Base-by-base conservation (phyloP, 345 rosid genomes). In the Streptanthus diversifolius region DNA sequence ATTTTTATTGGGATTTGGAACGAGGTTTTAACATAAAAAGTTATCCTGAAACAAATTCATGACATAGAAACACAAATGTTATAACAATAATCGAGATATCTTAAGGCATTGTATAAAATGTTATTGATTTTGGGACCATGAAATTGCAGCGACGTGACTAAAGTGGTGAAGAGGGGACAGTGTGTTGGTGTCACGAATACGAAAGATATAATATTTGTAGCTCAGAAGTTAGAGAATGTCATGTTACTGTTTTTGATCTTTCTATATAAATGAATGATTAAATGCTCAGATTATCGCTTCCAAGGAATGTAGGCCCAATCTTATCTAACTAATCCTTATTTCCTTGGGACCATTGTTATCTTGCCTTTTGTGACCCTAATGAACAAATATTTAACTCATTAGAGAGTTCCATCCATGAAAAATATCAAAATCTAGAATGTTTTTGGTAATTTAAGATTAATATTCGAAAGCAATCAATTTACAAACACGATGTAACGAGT, bases 331-430 rank as follows among this genome's bases (percentile, higher is more conserved):
- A 69, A 60, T 63, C 71, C 70, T 76, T 43, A 24, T 43, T 53
- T 69, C 27, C 3, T 55, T 55, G 75, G 80, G 79, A 69, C 80
- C 79, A 70, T 68, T 68, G 17, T 18, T 60, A 24, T 51, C 25
- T 51, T 75, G 9, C 59, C 14, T 55, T 33, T 14, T 21, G 66
- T 69, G 70, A 27, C 65, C 70, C 37, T 53, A 55, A 58, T 70
- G 32, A 43, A 48, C n/a, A 52, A n/a, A 74, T 48, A 36, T 48
- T 73, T 55, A 51, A 64, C 49, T 65, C 71, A 18, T 24, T 5
- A 24, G n/a, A 30, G 60, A 27, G 53, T 37, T 39, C 18, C 57
- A 53, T 63, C 47, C 61, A 53, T 40, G 49, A n/a, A 12, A 36
- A 3, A 14, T 29, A 37, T 57, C 22, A 7, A 73, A 73, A 47